Evolutionary conservation across 352 stramenopile genomes (phyloP).

Genomic region (Peronospora tabacina): DNA sequence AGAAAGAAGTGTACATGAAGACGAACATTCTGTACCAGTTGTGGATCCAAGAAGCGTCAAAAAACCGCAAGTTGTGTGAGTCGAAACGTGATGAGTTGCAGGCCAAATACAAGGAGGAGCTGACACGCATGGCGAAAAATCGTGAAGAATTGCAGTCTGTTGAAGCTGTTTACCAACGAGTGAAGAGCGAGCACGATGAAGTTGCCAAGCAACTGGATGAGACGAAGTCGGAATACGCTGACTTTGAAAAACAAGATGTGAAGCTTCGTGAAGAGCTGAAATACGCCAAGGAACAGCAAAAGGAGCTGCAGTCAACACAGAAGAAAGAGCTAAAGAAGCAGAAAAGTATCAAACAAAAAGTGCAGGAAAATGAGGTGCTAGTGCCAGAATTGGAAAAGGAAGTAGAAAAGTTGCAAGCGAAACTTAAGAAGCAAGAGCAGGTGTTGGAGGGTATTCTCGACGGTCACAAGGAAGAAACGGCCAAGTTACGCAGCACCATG

Average conservation of each 20-base stretch:
- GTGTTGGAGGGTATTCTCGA: slow-evolving; percentile 83
- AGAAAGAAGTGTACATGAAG: slow-evolving; percentile 94
- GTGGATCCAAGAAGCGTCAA: slow-evolving; percentile 73
- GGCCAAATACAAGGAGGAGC: slow-evolving; percentile 64
- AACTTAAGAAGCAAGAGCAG: slow-evolving; percentile 80
- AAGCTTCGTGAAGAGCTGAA: slow-evolving; percentile 97
- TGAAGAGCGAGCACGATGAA: slow-evolving; percentile 80
- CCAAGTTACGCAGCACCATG: slow-evolving; percentile 63
- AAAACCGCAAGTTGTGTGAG: slow-evolving; percentile 68
- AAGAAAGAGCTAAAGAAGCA: slow-evolving; percentile 90
- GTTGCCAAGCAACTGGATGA: slow-evolving; percentile 82
- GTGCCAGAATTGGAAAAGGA: slow-evolving; percentile 86
- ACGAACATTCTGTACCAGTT: slow-evolving; percentile 96
- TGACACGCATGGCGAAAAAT: slow-evolving; percentile 75
- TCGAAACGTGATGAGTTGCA: slow-evolving; percentile 56
- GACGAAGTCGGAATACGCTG: slow-evolving; percentile 89
- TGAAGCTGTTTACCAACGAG: slow-evolving; percentile 68
- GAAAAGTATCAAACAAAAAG: slow-evolving; percentile 69
- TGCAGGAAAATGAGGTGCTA: slow-evolving; percentile 80
- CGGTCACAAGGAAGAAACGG: slow-evolving; percentile 67
- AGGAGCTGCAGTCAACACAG: slow-evolving; percentile 87
- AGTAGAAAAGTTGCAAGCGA: slow-evolving; percentile 55
- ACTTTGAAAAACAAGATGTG: slow-evolving; percentile 96
- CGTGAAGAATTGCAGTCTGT: slow-evolving; percentile 71
- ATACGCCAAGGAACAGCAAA: slow-evolving; percentile 88